phyloP scores from a whole-genome alignment of 2,329 filamentous ascomycete genomes.

The Aspergillus unguis region DNA sequence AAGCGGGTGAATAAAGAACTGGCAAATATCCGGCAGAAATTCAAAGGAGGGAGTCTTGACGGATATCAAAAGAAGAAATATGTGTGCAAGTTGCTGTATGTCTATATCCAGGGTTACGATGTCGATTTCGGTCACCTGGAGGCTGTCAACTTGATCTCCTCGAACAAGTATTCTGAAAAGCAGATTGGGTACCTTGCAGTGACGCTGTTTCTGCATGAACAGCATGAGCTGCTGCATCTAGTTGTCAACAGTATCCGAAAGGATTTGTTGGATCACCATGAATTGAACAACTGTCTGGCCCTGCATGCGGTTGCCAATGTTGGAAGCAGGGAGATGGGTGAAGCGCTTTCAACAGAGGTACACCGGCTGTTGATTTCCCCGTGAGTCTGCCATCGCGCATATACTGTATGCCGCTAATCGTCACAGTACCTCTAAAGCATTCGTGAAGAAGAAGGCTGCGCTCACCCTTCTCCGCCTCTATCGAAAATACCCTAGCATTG shows the following conservation, averaged over 20 bases:
- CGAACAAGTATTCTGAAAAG: slow-evolving; percentile 97
- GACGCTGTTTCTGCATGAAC: slow-evolving; percentile 93
- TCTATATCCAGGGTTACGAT: slow-evolving; percentile 98
- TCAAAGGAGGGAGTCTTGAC: slow-evolving; percentile 89
- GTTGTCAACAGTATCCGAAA: slow-evolving; percentile 99
- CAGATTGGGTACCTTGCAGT: slow-evolving; percentile 98
- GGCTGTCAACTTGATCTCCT: slow-evolving; percentile 95
- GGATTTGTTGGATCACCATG: slow-evolving; percentile 89
- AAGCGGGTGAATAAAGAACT: slow-evolving; percentile 99
- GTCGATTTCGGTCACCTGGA: slow-evolving; percentile 98
- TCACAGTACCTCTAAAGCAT: slow-evolving; percentile 78
- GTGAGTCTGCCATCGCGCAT: slow-evolving; percentile 50
- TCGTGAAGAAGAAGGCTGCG: slow-evolving; percentile 98
- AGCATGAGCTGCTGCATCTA: slow-evolving; percentile 91
- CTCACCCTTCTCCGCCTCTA: slow-evolving; percentile 89
- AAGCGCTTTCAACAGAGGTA: slow-evolving; percentile 86
- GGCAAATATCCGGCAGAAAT: slow-evolving; percentile 97
- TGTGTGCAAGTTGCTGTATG: slow-evolving; percentile 98
- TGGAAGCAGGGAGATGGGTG: slow-evolving; percentile 93
- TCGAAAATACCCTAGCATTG: slow-evolving; percentile 88
- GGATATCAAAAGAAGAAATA: slow-evolving; percentile 99
- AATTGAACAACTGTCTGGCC: slow-evolving; percentile 94
- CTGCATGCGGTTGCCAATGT: slow-evolving; percentile 98
- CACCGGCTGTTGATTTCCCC: slow-evolving; percentile 92
- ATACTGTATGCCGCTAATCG: slow-evolving; percentile 23